Conservation (phyloP, 1,284 basidiomycete genomes). For the Cryptococcus wingfieldii region DNA sequence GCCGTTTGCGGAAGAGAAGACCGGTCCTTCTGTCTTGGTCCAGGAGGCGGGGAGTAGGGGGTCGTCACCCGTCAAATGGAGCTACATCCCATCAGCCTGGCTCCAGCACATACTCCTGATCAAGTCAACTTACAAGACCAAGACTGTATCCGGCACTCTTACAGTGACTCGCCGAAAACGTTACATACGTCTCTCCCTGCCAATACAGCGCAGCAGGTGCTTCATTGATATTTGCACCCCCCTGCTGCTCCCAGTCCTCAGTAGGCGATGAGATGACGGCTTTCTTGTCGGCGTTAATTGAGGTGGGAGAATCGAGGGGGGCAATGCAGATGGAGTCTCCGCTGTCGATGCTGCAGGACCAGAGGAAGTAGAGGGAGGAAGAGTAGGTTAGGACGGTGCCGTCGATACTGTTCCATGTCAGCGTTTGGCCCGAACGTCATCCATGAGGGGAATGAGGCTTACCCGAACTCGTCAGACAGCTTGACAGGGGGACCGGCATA, state of each 20-base stretch:
- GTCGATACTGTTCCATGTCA: slow-evolving; percentile 9
- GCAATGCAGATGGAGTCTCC: slow-evolving; percentile 12
- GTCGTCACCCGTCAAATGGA: slow-evolving; percentile 12
- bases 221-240: slow-evolving; percentile 10
- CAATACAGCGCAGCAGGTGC: slow-evolving; percentile 15
- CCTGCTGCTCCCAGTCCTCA: slow-evolving; percentile 12
- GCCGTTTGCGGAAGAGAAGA: slow-evolving; percentile 17
- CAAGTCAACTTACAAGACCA: neutral
- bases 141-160: slow-evolving; percentile 11
- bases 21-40: slow-evolving; percentile 14
- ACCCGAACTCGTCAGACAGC: slow-evolving; percentile 6
- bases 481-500: slow-evolving; percentile 7
- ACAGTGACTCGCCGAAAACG: slow-evolving; percentile 17
- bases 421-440: no score
- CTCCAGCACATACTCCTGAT: no score
- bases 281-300: slow-evolving; percentile 8
- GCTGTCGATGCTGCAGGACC: slow-evolving; percentile 13
- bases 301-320: slow-evolving; percentile 13
- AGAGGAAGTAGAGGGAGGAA: slow-evolving; percentile 13
- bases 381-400: slow-evolving; percentile 12
- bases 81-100: no score
- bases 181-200: slow-evolving; percentile 11
- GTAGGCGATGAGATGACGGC: slow-evolving; percentile 13
- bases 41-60: slow-evolving; percentile 11
- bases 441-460: no score